Percentiles rank a stretch among this genome's conserved stretches.
These are phyloP conservation scores for Fusarium euwallaceae DNA, from an alignment of 2,329 filamentous ascomycete species.

Conservation along the genomic window DNA sequence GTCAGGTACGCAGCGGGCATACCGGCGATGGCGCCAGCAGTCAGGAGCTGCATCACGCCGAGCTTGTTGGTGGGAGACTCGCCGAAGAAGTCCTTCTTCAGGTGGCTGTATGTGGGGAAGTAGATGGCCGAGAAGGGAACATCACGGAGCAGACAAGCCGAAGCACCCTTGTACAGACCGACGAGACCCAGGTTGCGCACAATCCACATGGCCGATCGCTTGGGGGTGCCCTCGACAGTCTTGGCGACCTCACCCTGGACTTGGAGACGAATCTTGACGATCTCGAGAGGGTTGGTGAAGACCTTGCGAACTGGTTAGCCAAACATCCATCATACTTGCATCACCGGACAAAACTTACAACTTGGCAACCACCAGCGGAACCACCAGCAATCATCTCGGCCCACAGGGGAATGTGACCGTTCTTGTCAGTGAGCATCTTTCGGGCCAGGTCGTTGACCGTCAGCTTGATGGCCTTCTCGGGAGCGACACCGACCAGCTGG, in stretches of 20 bases:
- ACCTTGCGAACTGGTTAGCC: constrained; percentile 65
- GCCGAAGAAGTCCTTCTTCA: constrained; percentile 95
- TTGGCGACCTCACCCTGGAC: constrained; percentile 97
- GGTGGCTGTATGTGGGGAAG: constrained; percentile 95
- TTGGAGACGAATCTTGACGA: constrained; percentile 98
- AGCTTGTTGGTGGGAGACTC: constrained; percentile 90
- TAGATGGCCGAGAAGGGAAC: constrained; percentile 99
- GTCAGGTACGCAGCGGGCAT: constrained; percentile 96
- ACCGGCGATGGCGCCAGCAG: constrained; percentile 92
- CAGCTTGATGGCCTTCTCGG: constrained; percentile 99
- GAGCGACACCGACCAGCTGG: constrained; percentile 97
- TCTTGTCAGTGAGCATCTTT: constrained; percentile 79
- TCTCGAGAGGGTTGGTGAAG: constrained; percentile 98
- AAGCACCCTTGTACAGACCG: constrained; percentile 96
- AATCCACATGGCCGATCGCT: constrained; percentile 97
- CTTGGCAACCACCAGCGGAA: constrained; percentile 92
- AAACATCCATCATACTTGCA: neutral
- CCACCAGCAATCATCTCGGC: constrained; percentile 90
- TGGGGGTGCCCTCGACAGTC: constrained; percentile 82
- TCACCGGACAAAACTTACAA: constrained; percentile 73
- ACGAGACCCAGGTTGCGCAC: constrained; percentile 93
- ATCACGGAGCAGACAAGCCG: constrained; percentile 93
- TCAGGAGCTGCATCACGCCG: constrained; percentile 89
- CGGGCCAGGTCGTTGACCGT: constrained; percentile 97
- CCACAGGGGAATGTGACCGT: constrained; percentile 77